phyloP scores from a whole-genome alignment of 139 green algal species.

The Ostreobium quekettii region DNA sequence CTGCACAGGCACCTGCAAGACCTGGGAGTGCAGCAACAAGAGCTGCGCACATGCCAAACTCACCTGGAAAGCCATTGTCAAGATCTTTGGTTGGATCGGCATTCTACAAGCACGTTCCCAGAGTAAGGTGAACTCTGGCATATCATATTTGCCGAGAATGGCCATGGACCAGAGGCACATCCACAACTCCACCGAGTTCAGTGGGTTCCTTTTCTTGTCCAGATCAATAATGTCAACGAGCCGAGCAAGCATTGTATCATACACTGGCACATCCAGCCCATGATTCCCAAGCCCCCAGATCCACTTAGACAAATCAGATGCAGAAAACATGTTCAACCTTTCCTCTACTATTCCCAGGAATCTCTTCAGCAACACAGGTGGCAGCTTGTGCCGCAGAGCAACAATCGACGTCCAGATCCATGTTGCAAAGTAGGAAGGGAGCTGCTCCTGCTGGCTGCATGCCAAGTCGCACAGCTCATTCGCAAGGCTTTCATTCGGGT shows the following conservation, averaged over 20 bases:
- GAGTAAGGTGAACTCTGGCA: neutral
- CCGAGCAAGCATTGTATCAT: neutral
- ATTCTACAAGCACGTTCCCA: too few relatives aligned
- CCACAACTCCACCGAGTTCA: too few relatives aligned
- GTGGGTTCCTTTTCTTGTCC: too few relatives aligned
- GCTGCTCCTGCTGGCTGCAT: neutral
- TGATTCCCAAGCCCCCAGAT: neutral
- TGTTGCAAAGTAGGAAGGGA: neutral
- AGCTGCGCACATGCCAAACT: too few relatives aligned
- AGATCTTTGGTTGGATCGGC: too few relatives aligned
- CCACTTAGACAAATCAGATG: neutral
- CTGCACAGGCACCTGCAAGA: too few relatives aligned
- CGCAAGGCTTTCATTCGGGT: too few relatives aligned
- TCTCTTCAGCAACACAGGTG: neutral
- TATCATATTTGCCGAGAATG: neutral
- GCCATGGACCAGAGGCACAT: neutral
- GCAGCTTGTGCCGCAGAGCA: neutral
- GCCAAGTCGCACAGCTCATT: too few relatives aligned
- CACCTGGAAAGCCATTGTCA: too few relatives aligned
- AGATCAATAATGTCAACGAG: too few relatives aligned
- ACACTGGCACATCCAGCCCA: neutral
- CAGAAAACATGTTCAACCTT: neutral
- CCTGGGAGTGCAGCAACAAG: too few relatives aligned
- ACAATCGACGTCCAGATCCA: neutral
- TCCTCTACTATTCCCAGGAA: neutral